Evolutionary conservation across 306 rosid genomes (phyloP).

Genomic region (Vigna mungo): DNA sequence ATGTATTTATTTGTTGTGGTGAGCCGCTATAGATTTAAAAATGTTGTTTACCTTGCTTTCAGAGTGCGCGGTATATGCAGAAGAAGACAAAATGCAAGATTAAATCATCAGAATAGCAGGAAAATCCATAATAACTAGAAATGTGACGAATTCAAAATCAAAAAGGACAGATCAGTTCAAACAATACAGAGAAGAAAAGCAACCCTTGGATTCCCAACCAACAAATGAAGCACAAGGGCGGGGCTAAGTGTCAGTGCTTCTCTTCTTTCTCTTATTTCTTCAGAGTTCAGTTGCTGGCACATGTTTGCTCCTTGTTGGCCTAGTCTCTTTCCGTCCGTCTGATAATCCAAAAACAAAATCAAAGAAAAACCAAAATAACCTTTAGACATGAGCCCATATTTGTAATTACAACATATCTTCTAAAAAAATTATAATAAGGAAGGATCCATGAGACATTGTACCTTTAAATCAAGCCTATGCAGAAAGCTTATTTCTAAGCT

Average conservation of each 20-base stretch:
- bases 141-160: conserved; percentile 33
- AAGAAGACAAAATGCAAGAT: conserved; percentile 11
- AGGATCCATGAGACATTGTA: not conserved
- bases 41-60: not conserved
- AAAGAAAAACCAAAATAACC: not conserved
- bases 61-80: not conserved
- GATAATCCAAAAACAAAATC: conserved; percentile 26
- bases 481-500: conserved; percentile 65
- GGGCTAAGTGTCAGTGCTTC: conserved; percentile 26
- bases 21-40: not conserved
- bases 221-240: conserved; percentile 36
- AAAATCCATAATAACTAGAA: conserved; percentile 32
- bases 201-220: conserved; percentile 42
- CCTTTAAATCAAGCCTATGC: conserved; percentile 51
- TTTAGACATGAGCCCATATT: not conserved
- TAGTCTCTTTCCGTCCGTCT: conserved; percentile 22
- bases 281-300: not conserved
- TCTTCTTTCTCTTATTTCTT: conserved; percentile 46
- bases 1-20: not conserved
- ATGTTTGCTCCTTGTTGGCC: not conserved
- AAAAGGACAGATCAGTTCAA: conserved; percentile 38
- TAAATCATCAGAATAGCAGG: conserved; percentile 14
- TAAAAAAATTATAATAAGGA: not conserved
- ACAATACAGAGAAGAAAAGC: conserved; percentile 40
- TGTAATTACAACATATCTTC: not conserved